Conservation (phyloP, 2,329 filamentous ascomycete genomes). For the Ceratocystis destructans region DNA sequence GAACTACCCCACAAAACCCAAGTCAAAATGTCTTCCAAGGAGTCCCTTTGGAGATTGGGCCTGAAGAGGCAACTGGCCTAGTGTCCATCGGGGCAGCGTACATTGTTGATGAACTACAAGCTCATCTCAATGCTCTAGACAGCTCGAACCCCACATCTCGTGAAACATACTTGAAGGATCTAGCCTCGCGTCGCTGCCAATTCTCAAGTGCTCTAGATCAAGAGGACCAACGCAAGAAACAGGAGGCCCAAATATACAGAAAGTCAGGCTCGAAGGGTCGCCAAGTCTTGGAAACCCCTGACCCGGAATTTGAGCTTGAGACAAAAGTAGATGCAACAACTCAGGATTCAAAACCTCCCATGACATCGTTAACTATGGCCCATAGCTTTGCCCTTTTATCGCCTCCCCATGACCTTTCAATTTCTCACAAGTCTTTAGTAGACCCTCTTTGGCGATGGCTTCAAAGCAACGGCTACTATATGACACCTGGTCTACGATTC, state of each 20-base stretch:
- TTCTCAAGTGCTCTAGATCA: conserved; percentile 9
- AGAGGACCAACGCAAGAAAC: conserved; percentile 15
- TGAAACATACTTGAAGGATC: conserved; percentile 4
- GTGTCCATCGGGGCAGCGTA: conserved; percentile 64
- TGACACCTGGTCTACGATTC: conserved; percentile 85
- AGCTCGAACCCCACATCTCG: conserved; percentile 31
- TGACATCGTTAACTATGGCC: conserved; percentile 10
- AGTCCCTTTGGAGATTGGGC: conserved; percentile 75
- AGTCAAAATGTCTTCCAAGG: conserved; percentile 92
- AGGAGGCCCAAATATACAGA: conserved; percentile 20
- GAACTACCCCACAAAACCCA: conserved; percentile 78
- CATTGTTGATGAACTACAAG: conserved; percentile 63
- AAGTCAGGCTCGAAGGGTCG: conserved; percentile 20
- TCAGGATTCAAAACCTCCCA: not conserved
- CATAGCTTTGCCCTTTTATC: conserved; percentile 8
- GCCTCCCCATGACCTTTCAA: conserved; percentile 22
- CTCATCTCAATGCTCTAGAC: conserved; percentile 52
- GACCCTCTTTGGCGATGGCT: conserved; percentile 63
- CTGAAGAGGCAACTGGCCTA: conserved; percentile 74
- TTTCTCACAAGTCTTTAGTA: conserved; percentile 29
- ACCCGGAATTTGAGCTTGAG: conserved; percentile 12
- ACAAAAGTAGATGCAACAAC: not conserved
- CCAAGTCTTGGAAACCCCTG: conserved; percentile 21
- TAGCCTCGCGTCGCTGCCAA: conserved; percentile 13
- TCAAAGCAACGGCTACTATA: conserved; percentile 58